These are phyloP conservation scores for Psilocybe sp. DNA, from an alignment of 768 basidiomycete genomes.

Conservation along the genomic window DNA sequence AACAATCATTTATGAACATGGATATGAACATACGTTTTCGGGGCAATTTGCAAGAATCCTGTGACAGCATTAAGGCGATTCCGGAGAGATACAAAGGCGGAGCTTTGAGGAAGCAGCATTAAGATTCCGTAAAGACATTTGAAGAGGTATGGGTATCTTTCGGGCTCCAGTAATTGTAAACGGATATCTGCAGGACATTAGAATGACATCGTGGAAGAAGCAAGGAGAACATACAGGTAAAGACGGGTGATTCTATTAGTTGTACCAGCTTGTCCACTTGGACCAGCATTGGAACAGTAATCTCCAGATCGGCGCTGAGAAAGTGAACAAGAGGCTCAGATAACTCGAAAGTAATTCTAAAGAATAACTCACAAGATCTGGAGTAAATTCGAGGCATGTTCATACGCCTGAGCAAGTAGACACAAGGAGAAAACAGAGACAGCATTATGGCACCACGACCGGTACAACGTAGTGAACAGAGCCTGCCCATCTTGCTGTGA, in stretches of 20 bases:
- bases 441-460: constrained; percentile 98
- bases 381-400: constrained; percentile 94
- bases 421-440: constrained; percentile 96
- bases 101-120: constrained; percentile 96
- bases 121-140: constrained; percentile 96
- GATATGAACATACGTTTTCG: constrained; percentile 62
- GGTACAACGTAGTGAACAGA: constrained; percentile 88
- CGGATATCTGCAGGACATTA: constrained; percentile 57
- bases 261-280: constrained; percentile 98
- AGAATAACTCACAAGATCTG: constrained; percentile 75
- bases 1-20: background rate
- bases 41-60: constrained; percentile 88
- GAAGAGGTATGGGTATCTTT: constrained; percentile 93
- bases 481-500: constrained; percentile 93
- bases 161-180: constrained; percentile 93
- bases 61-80: constrained; percentile 95
- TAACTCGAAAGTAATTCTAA: background rate
- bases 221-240: constrained; percentile 70
- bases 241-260: constrained; percentile 96
- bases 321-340: background rate
- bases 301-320: constrained; percentile 88
- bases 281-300: constrained; percentile 91
- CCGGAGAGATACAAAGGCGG: constrained; percentile 90
- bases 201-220: background rate
- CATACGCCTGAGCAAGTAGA: constrained; percentile 95